Percentiles rank a stretch among this genome's conserved stretches.
Evolutionary conservation across 805 yeast genomes (phyloP).

Genomic region (Maudiozyma bulderi): DNA sequence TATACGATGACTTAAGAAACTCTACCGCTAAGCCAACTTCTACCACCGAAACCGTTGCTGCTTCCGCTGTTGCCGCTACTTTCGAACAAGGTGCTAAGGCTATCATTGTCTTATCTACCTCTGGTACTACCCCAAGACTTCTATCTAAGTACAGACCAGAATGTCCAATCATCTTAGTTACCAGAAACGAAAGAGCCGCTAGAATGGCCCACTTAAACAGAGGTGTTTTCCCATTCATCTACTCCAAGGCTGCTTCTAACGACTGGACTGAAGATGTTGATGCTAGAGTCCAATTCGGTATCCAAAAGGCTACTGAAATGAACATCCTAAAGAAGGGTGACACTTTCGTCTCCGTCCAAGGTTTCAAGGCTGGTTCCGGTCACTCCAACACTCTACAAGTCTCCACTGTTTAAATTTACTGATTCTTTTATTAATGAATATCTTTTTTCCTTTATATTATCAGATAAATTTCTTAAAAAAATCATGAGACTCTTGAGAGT

Average conservation of each 20-base stretch:
- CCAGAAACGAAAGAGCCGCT: slow-evolving; percentile 89
- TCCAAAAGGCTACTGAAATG: slow-evolving; percentile 75
- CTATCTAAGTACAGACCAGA: slow-evolving; percentile 96
- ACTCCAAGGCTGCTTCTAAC: slow-evolving; percentile 45
- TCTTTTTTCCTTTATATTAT: background rate
- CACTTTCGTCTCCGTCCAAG: slow-evolving; percentile 89
- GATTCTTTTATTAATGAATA: background rate
- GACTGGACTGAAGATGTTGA: slow-evolving; percentile 97
- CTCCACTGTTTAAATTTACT: slow-evolving; percentile 48
- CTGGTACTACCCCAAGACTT: slow-evolving; percentile 92
- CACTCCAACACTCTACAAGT: slow-evolving; percentile 98
- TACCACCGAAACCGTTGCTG: slow-evolving; percentile 93
- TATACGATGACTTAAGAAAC: slow-evolving; percentile 81
- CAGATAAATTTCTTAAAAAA: background rate
- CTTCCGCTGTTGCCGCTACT: slow-evolving; percentile 93
- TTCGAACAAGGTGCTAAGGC: slow-evolving; percentile 96
- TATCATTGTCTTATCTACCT: slow-evolving; percentile 87
- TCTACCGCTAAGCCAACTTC: slow-evolving; percentile 81
- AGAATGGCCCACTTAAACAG: slow-evolving; percentile 94
- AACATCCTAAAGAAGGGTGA: slow-evolving; percentile 85
- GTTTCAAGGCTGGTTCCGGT: slow-evolving; percentile 97
- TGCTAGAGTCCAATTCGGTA: slow-evolving; percentile 87
- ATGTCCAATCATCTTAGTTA: slow-evolving; percentile 95
- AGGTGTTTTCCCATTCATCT: slow-evolving; percentile 97
- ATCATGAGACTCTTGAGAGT: background rate